These are phyloP conservation scores for Russula sp. DNA, from an alignment of 768 basidiomycete species.

Conservation along the genomic window DNA sequence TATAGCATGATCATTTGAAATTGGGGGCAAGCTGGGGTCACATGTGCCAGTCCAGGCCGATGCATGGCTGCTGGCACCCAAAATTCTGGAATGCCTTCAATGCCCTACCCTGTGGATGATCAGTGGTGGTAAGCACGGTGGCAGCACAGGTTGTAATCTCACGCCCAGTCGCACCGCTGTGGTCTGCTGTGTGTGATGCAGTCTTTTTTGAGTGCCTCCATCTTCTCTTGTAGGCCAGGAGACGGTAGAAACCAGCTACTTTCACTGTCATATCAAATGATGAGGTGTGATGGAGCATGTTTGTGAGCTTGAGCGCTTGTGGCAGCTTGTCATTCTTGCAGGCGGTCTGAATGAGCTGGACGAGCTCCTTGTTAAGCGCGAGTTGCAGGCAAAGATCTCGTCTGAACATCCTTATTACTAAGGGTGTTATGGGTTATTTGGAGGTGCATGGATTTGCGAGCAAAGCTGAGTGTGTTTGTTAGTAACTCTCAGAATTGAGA, in stretches of 20 bases:
- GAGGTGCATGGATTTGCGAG: constrained; percentile 73
- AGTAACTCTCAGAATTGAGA: constrained; percentile 14
- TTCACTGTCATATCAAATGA: constrained; percentile 80
- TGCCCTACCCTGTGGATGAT: constrained; percentile 34
- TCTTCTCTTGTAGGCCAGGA: constrained; percentile 84
- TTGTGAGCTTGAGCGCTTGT: constrained; percentile 82
- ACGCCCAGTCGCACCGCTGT: constrained; percentile 56
- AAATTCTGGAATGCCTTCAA: constrained; percentile 63
- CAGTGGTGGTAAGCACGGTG: constrained; percentile 31
- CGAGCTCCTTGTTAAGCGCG: constrained; percentile 82
- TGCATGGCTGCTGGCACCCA: constrained; percentile 59
- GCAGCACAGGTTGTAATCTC: constrained; percentile 46
- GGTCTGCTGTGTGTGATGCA: constrained; percentile 53
- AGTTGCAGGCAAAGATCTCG: constrained; percentile 69
- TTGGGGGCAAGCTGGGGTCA: constrained; percentile 46
- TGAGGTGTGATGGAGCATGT: constrained; percentile 70
- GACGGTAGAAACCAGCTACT: constrained; percentile 85
- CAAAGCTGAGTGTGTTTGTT: constrained; percentile 48
- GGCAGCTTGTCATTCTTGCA: constrained; percentile 85
- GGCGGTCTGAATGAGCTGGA: constrained; percentile 82
- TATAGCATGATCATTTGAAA: constrained; percentile 1
- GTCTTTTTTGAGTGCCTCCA: constrained; percentile 60
- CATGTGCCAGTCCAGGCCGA: constrained; percentile 66
- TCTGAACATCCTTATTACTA: constrained; percentile 65
- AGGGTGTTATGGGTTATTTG: constrained; percentile 70